Conservation (phyloP, 1,139 yeast species). For the Zygotorulaspora mrakii region DNA sequence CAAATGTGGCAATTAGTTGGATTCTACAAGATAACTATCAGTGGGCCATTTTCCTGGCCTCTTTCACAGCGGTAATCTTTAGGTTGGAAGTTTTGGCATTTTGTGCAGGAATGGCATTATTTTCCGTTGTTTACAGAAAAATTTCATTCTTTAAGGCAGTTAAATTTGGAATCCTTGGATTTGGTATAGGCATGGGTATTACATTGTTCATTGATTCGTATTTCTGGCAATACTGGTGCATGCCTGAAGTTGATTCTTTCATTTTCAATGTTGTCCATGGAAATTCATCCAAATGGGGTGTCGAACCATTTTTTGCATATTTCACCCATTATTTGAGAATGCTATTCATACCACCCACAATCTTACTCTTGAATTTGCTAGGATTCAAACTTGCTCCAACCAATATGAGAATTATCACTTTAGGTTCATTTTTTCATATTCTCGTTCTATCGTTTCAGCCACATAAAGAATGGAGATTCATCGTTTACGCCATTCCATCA, state of each 20-base stretch:
- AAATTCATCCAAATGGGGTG: conserved; percentile 77
- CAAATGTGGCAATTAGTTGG: conserved; percentile 52
- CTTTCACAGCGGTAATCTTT: conserved; percentile 65
- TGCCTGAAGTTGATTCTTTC: conserved; percentile 77
- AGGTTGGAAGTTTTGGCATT: conserved; percentile 69
- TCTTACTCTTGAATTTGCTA: conserved; percentile 43
- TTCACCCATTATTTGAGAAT: conserved; percentile 56
- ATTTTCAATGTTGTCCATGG: conserved; percentile 71
- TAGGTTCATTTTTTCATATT: conserved; percentile 53
- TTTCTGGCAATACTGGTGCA: conserved; percentile 56
- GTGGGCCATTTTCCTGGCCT: conserved; percentile 53
- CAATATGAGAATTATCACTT: conserved; percentile 40
- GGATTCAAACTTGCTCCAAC: conserved; percentile 39
- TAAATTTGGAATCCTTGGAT: conserved; percentile 50
- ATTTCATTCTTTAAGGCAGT: conserved; percentile 41
- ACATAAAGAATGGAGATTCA: conserved; percentile 93
- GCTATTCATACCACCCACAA: conserved; percentile 58
- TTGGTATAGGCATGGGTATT: conserved; percentile 47
- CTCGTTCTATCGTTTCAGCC: conserved; percentile 72
- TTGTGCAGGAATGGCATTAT: conserved; percentile 47
- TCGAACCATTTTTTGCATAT: conserved; percentile 68
- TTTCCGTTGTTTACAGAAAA: conserved; percentile 44
- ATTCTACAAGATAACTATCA: conserved; percentile 49
- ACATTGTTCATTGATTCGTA: conserved; percentile 63
- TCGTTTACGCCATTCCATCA: conserved; percentile 70